Evolutionary conservation across 106 monocot genomes (phyloP).

Genomic region (Phalaenopsis equestris): DNA sequence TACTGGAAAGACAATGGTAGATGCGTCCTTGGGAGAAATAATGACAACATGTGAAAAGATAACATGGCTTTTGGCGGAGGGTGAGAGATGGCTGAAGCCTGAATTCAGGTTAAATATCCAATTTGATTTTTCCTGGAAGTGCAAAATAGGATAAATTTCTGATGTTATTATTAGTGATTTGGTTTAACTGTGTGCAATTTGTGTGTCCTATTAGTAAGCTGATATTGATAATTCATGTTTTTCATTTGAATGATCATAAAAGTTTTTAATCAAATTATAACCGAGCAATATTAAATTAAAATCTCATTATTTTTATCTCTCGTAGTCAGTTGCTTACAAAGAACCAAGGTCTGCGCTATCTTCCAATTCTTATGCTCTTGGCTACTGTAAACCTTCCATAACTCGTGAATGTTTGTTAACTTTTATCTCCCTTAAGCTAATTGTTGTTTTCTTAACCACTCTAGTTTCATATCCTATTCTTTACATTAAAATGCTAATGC

Average conservation of each 20-base stretch:
- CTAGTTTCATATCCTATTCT: too few species aligned
- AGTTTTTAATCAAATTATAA: not conserved
- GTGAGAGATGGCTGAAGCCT: slow-evolving; percentile 95
- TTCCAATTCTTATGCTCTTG: not conserved
- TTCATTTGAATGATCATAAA: not conserved
- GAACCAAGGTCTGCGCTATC: not conserved
- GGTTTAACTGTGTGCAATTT: not conserved
- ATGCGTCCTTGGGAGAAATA: slow-evolving; percentile 99
- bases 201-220: not conserved
- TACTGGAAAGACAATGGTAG: slow-evolving; percentile 99
- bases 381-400: not conserved
- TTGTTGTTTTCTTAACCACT: too few species aligned
- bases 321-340: not conserved
- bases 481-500: too few species aligned
- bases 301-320: not conserved
- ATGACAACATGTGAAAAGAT: slow-evolving; percentile 99
- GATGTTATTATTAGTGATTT: not conserved
- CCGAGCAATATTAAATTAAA: not conserved
- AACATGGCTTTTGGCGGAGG: slow-evolving; percentile 93
- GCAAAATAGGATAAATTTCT: not conserved
- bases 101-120: slow-evolving; percentile 73
- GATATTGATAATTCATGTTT: not conserved
- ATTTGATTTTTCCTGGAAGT: not conserved
- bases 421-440: not conserved
- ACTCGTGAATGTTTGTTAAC: not conserved